These are phyloP conservation scores for Amylostereum chailletii DNA, from an alignment of 1,284 basidiomycete genomes.

Conservation along the genomic window DNA sequence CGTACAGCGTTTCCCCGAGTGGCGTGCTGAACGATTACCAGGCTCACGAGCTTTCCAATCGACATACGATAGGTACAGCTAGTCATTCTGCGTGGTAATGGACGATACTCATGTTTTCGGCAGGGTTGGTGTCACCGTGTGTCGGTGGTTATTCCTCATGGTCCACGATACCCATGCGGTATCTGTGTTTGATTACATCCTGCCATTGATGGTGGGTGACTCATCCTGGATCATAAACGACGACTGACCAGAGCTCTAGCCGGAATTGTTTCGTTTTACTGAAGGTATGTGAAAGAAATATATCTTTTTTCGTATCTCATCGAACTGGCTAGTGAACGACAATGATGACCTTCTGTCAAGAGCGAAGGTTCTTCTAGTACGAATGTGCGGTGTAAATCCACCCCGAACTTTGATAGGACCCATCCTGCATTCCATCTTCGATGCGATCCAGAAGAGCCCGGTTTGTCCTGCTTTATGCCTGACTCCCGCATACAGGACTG, in stretches of 20 bases:
- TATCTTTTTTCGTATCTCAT: constrained; percentile 1
- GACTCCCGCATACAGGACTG: not conserved
- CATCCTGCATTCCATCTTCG: constrained; percentile 56
- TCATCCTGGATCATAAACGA: not conserved
- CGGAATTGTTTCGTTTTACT: constrained; percentile 65
- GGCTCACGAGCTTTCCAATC: constrained; percentile 75
- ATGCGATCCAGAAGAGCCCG: constrained; percentile 55
- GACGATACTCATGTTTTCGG: not conserved
- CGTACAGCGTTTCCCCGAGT: constrained; percentile 53
- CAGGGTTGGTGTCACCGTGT: constrained; percentile 57
- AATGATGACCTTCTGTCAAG: constrained; percentile 58
- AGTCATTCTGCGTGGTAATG: constrained; percentile 3
- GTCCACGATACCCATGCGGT: constrained; percentile 71
- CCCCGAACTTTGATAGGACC: constrained; percentile 49
- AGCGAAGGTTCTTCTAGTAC: constrained; percentile 51
- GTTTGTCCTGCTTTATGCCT: constrained; percentile 27
- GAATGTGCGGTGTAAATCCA: constrained; percentile 68
- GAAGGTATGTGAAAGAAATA: constrained; percentile 35
- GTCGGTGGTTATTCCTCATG: constrained; percentile 69
- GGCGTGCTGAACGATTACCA: constrained; percentile 62
- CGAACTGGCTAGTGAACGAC: constrained; percentile 45
- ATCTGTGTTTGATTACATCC: constrained; percentile 70
- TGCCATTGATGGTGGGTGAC: constrained; percentile 61
- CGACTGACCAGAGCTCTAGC: constrained; percentile 30
- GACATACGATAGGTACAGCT: constrained; percentile 67